These are phyloP conservation scores for Cynara cardunculus DNA, from an alignment of 129 eudicot species.

Conservation along the genomic window DNA sequence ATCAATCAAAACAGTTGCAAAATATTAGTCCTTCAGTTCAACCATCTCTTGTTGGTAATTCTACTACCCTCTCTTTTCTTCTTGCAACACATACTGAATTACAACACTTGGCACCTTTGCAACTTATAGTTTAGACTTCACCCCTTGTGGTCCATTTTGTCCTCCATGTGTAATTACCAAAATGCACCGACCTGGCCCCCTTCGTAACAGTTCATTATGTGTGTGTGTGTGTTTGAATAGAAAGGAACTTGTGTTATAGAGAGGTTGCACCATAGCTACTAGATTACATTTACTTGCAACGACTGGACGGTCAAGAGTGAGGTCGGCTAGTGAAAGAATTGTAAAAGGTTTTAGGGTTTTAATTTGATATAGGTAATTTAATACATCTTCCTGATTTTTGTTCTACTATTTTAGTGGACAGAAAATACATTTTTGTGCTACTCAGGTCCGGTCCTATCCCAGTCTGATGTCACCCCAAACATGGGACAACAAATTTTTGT, in stretches of 20 bases:
- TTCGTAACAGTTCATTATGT: background rate
- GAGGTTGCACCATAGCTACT: slow-evolving; percentile 1
- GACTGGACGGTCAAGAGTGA: too few relatives aligned
- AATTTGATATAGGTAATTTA: background rate
- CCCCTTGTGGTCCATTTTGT: slow-evolving; percentile 3
- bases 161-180: slow-evolving; percentile 11
- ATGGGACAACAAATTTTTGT: too few relatives aligned
- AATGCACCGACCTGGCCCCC: background rate
- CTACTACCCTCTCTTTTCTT: background rate
- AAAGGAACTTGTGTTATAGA: slow-evolving; percentile 2
- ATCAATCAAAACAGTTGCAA: background rate
- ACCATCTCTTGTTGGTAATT: background rate
- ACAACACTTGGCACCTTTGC: background rate
- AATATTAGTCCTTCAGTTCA: background rate
- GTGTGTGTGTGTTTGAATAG: background rate
- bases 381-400: background rate
- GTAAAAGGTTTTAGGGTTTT: background rate
- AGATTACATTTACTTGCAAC: background rate
- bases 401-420: background rate
- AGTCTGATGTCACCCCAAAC: too few relatives aligned
- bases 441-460: too few relatives aligned
- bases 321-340: too few relatives aligned
- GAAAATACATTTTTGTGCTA: too few relatives aligned
- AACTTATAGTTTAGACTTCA: background rate
- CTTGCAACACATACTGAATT: background rate